Conservation (phyloP, 495 filamentous ascomycete genomes). For the Antarctomyces pellizariae region DNA sequence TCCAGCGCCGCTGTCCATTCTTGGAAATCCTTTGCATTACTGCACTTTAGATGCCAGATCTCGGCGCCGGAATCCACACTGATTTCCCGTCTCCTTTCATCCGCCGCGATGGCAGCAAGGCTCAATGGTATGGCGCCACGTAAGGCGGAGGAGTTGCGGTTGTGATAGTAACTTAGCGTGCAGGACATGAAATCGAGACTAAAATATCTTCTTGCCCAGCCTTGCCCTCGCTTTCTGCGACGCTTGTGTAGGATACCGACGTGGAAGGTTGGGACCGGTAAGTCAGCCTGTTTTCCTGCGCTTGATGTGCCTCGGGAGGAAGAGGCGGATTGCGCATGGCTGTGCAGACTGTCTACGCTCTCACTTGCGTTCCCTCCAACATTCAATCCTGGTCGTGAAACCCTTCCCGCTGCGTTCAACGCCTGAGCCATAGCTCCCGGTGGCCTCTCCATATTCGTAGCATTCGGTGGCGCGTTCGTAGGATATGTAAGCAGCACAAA, state of each 20-base stretch:
- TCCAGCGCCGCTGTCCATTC: constrained; percentile 76
- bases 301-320: constrained; percentile 7
- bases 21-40: constrained; percentile 57
- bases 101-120: constrained; percentile 71
- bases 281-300: constrained; percentile 7
- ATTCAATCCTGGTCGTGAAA: constrained; percentile 17
- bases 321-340: constrained; percentile 12
- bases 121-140: constrained; percentile 82
- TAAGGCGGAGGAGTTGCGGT: constrained; percentile 69
- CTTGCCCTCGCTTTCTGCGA: constrained; percentile 76
- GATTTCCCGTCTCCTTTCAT: constrained; percentile 69
- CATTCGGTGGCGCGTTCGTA: constrained; percentile 57
- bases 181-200: constrained; percentile 79
- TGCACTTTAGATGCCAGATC: constrained; percentile 84
- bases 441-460: constrained; percentile 39
- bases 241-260: constrained; percentile 73
- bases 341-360: constrained; percentile 32
- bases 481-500: constrained; percentile 89
- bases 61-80: constrained; percentile 93
- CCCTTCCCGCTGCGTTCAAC: no score
- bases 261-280: constrained; percentile 28
- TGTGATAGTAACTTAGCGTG: constrained; percentile 88
- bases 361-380: constrained; percentile 19
- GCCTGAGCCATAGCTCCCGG: constrained; percentile 15
- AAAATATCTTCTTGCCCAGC: constrained; percentile 81